Conservation (phyloP, 805 yeast species). For the Candida quercuum region DNA sequence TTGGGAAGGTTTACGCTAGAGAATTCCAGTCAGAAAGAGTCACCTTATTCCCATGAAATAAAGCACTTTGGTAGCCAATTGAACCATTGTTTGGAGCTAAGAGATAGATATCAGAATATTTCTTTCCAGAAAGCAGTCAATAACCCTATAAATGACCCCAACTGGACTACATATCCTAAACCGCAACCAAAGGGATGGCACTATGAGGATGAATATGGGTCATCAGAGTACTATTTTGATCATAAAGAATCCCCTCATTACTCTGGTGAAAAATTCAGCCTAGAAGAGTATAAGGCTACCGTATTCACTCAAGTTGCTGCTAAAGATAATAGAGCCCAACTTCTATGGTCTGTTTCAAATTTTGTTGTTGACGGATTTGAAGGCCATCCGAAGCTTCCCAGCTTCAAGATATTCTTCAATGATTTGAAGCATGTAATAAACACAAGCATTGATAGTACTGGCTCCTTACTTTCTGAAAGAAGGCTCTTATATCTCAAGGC, state of each 20-base stretch:
- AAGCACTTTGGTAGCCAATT: constrained; percentile 12
- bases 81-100: constrained; percentile 33
- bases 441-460: constrained; percentile 8
- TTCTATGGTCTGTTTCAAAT: neutral
- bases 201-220: constrained; percentile 26
- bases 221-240: constrained; percentile 21
- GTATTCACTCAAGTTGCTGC: constrained; percentile 6
- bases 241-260: constrained; percentile 22
- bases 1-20: constrained; percentile 12
- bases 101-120: constrained; percentile 58
- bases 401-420: constrained; percentile 24
- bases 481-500: constrained; percentile 27
- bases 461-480: constrained; percentile 17
- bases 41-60: constrained; percentile 8
- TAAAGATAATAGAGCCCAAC: neutral
- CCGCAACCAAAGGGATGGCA: constrained; percentile 48
- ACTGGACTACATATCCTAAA: constrained; percentile 81
- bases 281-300: constrained; percentile 23
- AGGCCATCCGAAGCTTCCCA: constrained; percentile 20
- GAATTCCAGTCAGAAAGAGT: constrained; percentile 6
- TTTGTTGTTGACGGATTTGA: constrained; percentile 22
- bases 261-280: constrained; percentile 31
- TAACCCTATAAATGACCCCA: constrained; percentile 63
- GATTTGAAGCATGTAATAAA: constrained; percentile 26
- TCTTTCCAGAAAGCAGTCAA: constrained; percentile 63